Percentiles rank a stretch among this genome's conserved stretches.
Evolutionary conservation across 1,284 basidiomycete genomes (phyloP).

Genomic region (Fomitopsis palustris): DNA sequence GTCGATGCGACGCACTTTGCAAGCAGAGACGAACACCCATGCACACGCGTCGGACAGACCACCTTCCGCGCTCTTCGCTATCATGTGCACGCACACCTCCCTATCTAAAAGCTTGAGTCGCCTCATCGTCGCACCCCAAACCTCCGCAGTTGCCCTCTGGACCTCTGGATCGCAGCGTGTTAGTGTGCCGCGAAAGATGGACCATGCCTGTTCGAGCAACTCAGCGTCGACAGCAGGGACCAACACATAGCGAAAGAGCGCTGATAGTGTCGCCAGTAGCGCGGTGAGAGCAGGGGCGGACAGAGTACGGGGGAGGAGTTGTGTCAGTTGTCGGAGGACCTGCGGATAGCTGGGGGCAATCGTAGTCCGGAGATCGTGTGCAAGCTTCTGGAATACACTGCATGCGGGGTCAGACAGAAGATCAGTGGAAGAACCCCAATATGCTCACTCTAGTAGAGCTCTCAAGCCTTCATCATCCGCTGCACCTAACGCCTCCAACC

Average conservation of each 20-base stretch:
- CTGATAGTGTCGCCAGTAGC: conserved; percentile 62
- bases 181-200: conserved; percentile 42
- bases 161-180: conserved; percentile 63
- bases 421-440: background rate
- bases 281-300: conserved; percentile 56
- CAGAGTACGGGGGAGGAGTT: conserved; percentile 55
- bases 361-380: conserved; percentile 72
- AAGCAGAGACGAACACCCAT: conserved; percentile 67
- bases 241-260: conserved; percentile 67
- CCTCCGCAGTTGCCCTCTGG: conserved; percentile 70
- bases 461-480: conserved; percentile 69
- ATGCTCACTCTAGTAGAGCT: conserved; percentile 67
- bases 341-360: conserved; percentile 55
- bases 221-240: conserved; percentile 50
- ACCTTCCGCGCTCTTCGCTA: conserved; percentile 35
- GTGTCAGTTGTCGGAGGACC: conserved; percentile 50
- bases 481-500: conserved; percentile 50
- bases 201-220: conserved; percentile 58
- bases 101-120: conserved; percentile 54
- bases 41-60: conserved; percentile 57
- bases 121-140: conserved; percentile 71
- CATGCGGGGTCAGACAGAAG: conserved; percentile 12
- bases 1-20: conserved; percentile 47
- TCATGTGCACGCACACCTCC: conserved; percentile 46
- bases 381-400: conserved; percentile 72